Conservation (phyloP, 805 yeast species). For the Hanseniaspora jakobsenii region DNA sequence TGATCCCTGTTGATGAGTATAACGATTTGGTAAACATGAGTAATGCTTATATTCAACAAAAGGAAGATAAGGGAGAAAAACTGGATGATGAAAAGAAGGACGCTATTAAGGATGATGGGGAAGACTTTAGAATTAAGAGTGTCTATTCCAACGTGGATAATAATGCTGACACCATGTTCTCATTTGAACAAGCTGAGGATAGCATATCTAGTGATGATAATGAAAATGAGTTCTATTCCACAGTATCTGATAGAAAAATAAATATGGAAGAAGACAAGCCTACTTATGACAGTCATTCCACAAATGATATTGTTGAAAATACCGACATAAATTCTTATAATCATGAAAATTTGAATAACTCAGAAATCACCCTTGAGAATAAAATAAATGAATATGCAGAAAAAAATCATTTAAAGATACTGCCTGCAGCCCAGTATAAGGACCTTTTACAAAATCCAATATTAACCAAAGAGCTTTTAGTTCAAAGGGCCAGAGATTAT, state of each 20-base stretch:
- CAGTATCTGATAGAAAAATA: too few relatives aligned
- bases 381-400: not conserved
- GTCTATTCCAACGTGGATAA: not conserved
- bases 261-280: too few relatives aligned
- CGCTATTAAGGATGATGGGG: too few relatives aligned
- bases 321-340: too few relatives aligned
- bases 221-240: too few relatives aligned
- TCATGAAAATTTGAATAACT: not conserved
- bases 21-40: not conserved
- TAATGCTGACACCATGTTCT: not conserved
- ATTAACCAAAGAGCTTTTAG: constrained; percentile 18
- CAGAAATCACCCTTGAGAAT: not conserved
- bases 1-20: not conserved
- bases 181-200: constrained; percentile 4
- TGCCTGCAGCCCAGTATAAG: constrained; percentile 5
- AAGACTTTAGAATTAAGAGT: too few relatives aligned
- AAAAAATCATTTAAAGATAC: not conserved
- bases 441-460: constrained; percentile 7
- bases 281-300: too few relatives aligned
- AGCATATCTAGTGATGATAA: too few relatives aligned
- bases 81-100: too few relatives aligned
- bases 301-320: too few relatives aligned
- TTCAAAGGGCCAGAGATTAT: constrained; percentile 17
- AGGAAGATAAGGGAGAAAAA: too few relatives aligned
- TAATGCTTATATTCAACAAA: too few relatives aligned